Percentiles rank a stretch among this genome's conserved stretches.
phyloP scores from a whole-genome alignment of 257 asterid species.

The Nicotiana benthamiana region DNA sequence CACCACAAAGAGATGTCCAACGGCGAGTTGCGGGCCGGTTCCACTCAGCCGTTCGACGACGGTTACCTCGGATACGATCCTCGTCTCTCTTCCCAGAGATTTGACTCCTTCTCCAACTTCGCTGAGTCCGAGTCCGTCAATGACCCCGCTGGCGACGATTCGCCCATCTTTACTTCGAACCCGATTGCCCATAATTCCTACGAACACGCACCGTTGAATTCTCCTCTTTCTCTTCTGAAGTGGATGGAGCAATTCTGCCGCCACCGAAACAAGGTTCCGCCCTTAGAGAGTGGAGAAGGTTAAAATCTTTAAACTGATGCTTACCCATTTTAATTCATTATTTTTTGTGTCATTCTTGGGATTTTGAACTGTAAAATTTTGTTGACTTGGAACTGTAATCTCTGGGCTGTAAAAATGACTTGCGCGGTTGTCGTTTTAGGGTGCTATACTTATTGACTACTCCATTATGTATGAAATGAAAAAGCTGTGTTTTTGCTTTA shows the following conservation, averaged over 20 bases:
- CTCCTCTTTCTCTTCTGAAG: constrained; percentile 16
- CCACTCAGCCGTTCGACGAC: constrained; percentile 31
- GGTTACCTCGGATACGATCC: constrained; percentile 24
- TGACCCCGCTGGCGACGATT: constrained; percentile 21
- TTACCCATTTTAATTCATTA: neutral
- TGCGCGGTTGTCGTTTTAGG: neutral
- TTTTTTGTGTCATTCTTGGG: neutral
- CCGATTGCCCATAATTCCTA: constrained; percentile 24
- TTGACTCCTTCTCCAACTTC: constrained; percentile 32
- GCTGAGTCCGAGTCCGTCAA: constrained; percentile 18
- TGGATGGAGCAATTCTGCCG: constrained; percentile 42
- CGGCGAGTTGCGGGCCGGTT: neutral
- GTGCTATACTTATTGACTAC: neutral
- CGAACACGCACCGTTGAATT: constrained; percentile 12
- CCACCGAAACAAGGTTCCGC: constrained; percentile 60
- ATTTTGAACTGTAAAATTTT: too few species aligned
- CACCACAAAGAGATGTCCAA: too few species aligned
- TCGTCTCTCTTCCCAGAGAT: constrained; percentile 6
- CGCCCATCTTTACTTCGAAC: constrained; percentile 24
- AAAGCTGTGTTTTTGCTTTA: neutral
- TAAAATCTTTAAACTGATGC: neutral
- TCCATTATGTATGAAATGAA: too few species aligned
- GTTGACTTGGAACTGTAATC: too few species aligned
- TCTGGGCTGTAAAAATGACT: too few species aligned
- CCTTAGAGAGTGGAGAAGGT: constrained; percentile 91